These are phyloP conservation scores for Vaccinium corymbosum DNA, from an alignment of 148 eudicot genomes.

Conservation along the genomic window DNA sequence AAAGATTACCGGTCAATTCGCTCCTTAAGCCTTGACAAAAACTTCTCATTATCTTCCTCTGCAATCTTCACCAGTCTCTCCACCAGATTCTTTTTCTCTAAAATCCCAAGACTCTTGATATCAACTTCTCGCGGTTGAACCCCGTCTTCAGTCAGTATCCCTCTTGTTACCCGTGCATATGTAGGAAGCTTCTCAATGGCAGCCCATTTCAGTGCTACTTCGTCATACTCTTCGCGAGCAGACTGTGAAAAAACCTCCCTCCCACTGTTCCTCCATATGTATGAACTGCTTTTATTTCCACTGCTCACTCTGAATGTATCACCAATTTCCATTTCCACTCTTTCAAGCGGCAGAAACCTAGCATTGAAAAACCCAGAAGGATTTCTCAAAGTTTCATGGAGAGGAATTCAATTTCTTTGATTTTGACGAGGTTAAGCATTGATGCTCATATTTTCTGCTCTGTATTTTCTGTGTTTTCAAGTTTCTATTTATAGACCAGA, in stretches of 20 bases:
- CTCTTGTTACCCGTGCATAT: not conserved
- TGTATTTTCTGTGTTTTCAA: not conserved
- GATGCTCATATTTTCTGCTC: not conserved
- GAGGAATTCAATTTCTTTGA: not conserved
- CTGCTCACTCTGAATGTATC: not conserved
- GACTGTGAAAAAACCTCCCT: not conserved
- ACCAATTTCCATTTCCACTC: not conserved
- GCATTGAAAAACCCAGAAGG: not conserved
- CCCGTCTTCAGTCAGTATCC: not conserved
- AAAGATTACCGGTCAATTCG: not conserved
- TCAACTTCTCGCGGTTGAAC: not conserved
- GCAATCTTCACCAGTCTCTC: not conserved
- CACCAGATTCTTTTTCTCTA: not conserved
- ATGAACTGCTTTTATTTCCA: not conserved
- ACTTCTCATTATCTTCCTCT: constrained; percentile 3
- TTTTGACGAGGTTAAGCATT: not conserved
- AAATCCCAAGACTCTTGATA: not conserved
- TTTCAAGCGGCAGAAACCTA: not conserved
- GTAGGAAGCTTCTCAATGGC: constrained; percentile 3
- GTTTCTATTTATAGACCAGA: not conserved
- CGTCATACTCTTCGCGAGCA: not conserved
- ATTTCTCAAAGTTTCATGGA: not conserved
- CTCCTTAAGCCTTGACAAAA: not conserved
- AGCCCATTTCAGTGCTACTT: not conserved
- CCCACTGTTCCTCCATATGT: not conserved